Evolutionary conservation across 2,329 filamentous ascomycete species (phyloP).

Genomic region (Podosphaera xanthii): DNA sequence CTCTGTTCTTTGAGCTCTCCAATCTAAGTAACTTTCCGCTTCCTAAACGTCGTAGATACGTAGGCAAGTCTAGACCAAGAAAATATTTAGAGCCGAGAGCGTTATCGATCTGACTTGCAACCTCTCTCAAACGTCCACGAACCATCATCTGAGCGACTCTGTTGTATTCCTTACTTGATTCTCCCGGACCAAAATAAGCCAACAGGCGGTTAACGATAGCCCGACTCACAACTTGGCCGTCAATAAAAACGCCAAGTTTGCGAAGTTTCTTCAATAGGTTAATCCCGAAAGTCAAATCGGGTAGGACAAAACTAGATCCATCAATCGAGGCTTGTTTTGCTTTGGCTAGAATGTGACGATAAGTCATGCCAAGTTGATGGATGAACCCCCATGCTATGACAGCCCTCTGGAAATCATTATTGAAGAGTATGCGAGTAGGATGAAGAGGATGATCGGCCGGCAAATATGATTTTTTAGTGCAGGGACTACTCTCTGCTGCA

Average conservation of each 20-base stretch:
- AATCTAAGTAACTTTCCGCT: background rate
- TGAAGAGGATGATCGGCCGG: conserved; percentile 10
- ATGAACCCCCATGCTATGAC: conserved; percentile 28
- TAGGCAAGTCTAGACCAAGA: background rate
- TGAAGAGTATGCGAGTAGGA: conserved; percentile 21
- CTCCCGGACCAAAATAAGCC: background rate
- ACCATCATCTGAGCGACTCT: background rate
- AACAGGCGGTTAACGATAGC: conserved; percentile 1
- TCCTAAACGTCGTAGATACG: background rate
- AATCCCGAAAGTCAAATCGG: conserved; percentile 10
- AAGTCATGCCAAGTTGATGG: conserved; percentile 4
- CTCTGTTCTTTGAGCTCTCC: background rate
- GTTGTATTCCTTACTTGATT: background rate
- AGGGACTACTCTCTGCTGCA: background rate
- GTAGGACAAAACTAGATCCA: background rate
- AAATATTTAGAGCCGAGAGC: background rate
- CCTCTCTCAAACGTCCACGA: background rate
- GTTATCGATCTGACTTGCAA: background rate
- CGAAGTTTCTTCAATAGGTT: conserved; percentile 10
- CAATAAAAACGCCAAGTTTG: conserved; percentile 7
- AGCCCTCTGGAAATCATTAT: conserved; percentile 20
- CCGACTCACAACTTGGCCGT: conserved; percentile 4
- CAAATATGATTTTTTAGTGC: conserved; percentile 3
- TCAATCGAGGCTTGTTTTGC: background rate
- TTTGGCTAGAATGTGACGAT: background rate